phyloP scores from a whole-genome alignment of 2,329 filamentous ascomycete genomes.

The Aureobasidium subglaciale region DNA sequence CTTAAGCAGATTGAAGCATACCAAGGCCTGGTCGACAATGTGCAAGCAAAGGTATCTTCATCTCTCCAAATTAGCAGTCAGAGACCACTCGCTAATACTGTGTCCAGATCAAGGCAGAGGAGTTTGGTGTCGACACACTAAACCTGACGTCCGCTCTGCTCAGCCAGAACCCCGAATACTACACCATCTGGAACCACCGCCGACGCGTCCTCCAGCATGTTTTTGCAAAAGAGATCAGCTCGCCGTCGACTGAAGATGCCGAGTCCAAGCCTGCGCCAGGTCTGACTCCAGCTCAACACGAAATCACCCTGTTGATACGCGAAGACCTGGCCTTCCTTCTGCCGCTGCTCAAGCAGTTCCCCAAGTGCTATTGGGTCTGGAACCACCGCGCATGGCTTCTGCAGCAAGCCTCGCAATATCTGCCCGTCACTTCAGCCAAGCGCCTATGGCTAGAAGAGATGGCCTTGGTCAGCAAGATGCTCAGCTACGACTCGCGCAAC shows the following conservation, averaged over 20 bases:
- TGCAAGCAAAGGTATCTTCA: constrained; percentile 61
- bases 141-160: constrained; percentile 62
- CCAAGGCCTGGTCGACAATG: constrained; percentile 59
- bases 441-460: constrained; percentile 80
- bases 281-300: constrained; percentile 28
- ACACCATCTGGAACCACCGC: constrained; percentile 85
- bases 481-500: constrained; percentile 77
- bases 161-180: constrained; percentile 76
- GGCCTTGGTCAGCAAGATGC: constrained; percentile 77
- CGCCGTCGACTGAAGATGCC: constrained; percentile 30
- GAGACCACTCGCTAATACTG: not conserved
- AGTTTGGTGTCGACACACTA: constrained; percentile 51
- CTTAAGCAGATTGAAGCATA: constrained; percentile 70
- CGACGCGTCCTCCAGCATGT: constrained; percentile 62
- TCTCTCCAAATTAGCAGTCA: not conserved
- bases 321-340: constrained; percentile 76
- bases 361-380: constrained; percentile 99
- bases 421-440: constrained; percentile 51
- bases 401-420: constrained; percentile 57
- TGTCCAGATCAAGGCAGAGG: constrained; percentile 34
- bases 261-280: constrained; percentile 20
- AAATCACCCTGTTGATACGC: constrained; percentile 51
- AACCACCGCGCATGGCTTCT: constrained; percentile 88
- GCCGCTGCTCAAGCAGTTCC: constrained; percentile 73
- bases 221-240: constrained; percentile 43